Evolutionary conservation across 306 rosid species (phyloP).

Genomic region (Pyrus betulifolia): DNA sequence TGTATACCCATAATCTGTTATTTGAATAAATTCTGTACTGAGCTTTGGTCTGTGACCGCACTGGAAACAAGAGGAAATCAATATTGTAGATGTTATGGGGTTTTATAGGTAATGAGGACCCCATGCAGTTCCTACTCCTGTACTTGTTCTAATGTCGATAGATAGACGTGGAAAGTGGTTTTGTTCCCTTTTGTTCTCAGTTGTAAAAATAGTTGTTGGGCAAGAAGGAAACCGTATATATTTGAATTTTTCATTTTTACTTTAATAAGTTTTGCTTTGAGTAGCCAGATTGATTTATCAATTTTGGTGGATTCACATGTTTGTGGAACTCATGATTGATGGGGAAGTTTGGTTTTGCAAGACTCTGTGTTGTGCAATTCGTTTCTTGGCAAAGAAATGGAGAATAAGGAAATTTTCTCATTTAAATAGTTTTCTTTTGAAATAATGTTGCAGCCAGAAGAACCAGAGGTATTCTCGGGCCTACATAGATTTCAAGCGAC

Average conservation of each 20-base stretch:
- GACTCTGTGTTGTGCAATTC: not conserved
- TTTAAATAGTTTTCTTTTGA: slow-evolving; percentile 14
- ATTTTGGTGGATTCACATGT: not conserved
- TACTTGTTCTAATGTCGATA: not conserved
- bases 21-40: too few species aligned
- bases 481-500: slow-evolving; percentile 57
- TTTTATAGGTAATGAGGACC: not conserved
- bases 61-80: not conserved
- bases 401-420: not conserved
- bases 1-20: too few species aligned
- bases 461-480: slow-evolving; percentile 76
- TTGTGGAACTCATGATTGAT: not conserved
- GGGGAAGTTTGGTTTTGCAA: not conserved
- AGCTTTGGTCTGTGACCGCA: too few species aligned
- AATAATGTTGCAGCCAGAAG: slow-evolving; percentile 61
- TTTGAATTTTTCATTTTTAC: not conserved
- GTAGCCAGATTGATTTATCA: not conserved
- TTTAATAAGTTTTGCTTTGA: not conserved
- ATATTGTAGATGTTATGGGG: not conserved
- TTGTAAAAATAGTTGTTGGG: not conserved
- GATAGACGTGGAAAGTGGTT: not conserved
- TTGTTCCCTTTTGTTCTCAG: not conserved
- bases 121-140: not conserved
- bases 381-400: not conserved
- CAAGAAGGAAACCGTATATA: not conserved